Evolutionary conservation across 139 green algal genomes (phyloP), one percentile per base, ranked within the genome.

Genomic region (Ettlia oleoabundans): DNA sequence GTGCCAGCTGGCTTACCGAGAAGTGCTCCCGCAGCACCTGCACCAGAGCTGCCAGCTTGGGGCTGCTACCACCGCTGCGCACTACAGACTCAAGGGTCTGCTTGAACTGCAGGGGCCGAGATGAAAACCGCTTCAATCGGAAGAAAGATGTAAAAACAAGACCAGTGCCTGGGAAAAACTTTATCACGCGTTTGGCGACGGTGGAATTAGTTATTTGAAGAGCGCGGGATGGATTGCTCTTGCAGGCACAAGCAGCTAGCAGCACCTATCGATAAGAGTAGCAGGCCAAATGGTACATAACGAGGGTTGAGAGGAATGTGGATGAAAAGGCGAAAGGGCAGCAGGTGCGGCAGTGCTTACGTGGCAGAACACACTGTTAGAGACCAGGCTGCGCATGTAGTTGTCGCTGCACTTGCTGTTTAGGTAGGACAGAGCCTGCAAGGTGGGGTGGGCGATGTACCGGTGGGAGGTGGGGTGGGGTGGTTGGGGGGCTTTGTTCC

Each of bases 101-200:
- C n/a, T 70, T 35, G 33, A 91, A 86, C 51, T 88, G 82, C 53
- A 75, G 61, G 15, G 47, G n/a, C n/a, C n/a, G n/a, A n/a, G n/a
- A n/a, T n/a, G n/a, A n/a, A n/a, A n/a, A n/a, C n/a, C 47, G 47
- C 47, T 58, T 15, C 10, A 10, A 40, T 3, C 7, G 62, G 62
- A 3, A 40, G 62, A 10, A 33, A 40, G 19, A 33, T 68, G 62
- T 28, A 58, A 15, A 58, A 15, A 15, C 47, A 58, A 58, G 47
- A 15, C 47, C 47, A 58, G 15, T 58, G 47, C 15, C 10, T 58
- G 13, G 47, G 13, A 58, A n/a, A n/a, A n/a, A n/a, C n/a, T n/a
- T n/a, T n/a, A n/a, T n/a, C n/a, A n/a, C n/a, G n/a, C n/a, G n/a
- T n/a, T n/a, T n/a, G n/a, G n/a, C n/a, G n/a, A n/a, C n/a, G n/a